A percentile compares a stretch with the other conserved stretches of the same genome.
phyloP scores from a whole-genome alignment of 768 basidiomycete species.

The Amanita pseudoporphyria region DNA sequence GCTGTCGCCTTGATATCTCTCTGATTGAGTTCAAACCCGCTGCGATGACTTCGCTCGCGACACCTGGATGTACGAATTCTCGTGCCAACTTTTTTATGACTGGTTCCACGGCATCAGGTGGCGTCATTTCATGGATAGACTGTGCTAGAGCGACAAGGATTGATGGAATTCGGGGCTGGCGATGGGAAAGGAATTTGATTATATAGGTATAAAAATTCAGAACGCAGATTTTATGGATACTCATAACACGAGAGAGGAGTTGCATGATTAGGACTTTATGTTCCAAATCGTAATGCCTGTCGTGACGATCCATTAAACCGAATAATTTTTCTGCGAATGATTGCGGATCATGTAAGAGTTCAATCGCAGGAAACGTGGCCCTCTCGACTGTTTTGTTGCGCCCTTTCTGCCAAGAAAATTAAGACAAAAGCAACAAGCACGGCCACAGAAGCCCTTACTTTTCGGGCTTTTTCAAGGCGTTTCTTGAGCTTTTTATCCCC shows the following conservation, averaged over 20 bases:
- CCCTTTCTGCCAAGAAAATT: constrained; percentile 21
- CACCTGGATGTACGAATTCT: constrained; percentile 97
- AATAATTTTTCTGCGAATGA: constrained; percentile 92
- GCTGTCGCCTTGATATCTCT: constrained; percentile 90
- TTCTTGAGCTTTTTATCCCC: constrained; percentile 75
- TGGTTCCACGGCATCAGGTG: constrained; percentile 85
- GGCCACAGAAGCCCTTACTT: constrained; percentile 30
- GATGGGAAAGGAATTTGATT: constrained; percentile 85
- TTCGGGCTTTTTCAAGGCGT: constrained; percentile 63
- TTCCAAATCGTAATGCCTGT: constrained; percentile 93
- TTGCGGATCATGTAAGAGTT: constrained; percentile 91
- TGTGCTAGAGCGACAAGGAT: constrained; percentile 94
- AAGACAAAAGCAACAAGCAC: not conserved
- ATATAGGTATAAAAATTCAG: constrained; percentile 95
- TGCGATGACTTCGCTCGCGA: constrained; percentile 89
- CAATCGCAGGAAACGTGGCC: constrained; percentile 85
- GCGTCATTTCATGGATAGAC: constrained; percentile 90
- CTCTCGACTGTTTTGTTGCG: constrained; percentile 20
- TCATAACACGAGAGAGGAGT: constrained; percentile 89
- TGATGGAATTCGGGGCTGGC: constrained; percentile 85
- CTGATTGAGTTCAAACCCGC: constrained; percentile 95
- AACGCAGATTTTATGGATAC: constrained; percentile 85
- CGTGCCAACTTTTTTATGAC: constrained; percentile 86
- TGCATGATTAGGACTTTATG: constrained; percentile 98
- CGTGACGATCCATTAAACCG: constrained; percentile 71